Evolutionary conservation across 2,329 filamentous ascomycete species (phyloP), one percentile per base, ranked within the genome.

Genomic region (Cladophialophora immunda): DNA sequence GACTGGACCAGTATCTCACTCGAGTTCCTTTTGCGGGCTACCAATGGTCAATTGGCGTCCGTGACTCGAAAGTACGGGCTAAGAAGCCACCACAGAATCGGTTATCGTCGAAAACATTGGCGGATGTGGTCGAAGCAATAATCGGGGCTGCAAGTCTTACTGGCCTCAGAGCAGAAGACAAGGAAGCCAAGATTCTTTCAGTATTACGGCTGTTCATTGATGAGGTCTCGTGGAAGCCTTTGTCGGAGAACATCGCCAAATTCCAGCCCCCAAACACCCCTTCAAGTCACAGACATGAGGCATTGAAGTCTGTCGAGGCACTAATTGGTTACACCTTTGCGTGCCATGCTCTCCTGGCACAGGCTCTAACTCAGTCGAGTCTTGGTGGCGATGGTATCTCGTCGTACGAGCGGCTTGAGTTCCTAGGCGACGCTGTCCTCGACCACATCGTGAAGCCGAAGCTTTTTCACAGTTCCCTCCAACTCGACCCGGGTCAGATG

Each of bases 61-160:
- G 36, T 30, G 36, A 52, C 22, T 36, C 58, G 30, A 32, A 30
- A 52, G 45, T 29, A 15, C 11, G 15, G 15, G 47, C 19, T 4
- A 38, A 22, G 17, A 55, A 62, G 53, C 62, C 7, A 60, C 69
- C 1, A 34, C 36, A 38, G 68, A 78, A 73, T 54, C 78, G 76
- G 15, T 75, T 93, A 34, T 90, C 92, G 0, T 90, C 88, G 1
- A 98, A 98, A 76, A 87, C 87, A 0, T 84, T 97, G 7, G 94
- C 94, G 3, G 94, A 98, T 73, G 89, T 97, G 0, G 85, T 97
- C 0, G 94, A 98, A 76, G 87, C 94, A 0, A 81, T 97, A 0
- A 90, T 97, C 22, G 94, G 93, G 0, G 91, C 89, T 0, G 86
- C 91, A 0, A 93, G 86, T 72, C 68, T 91, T 0, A 86, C 92